Conservation (phyloP, 352 stramenopile species). For the Aphanomyces stellatus region DNA sequence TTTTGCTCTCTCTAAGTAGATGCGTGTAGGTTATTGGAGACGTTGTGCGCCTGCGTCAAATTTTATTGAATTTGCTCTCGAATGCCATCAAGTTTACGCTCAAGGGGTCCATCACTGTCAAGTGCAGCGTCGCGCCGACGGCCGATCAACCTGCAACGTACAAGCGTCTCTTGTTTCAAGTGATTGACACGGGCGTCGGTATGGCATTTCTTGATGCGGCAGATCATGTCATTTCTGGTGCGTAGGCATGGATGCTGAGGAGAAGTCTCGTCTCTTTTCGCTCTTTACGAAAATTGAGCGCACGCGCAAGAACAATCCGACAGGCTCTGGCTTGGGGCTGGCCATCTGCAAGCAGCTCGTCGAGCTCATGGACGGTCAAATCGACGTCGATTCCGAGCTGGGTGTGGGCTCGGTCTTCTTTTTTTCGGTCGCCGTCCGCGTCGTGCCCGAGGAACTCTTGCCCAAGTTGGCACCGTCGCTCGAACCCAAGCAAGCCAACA, state of each 20-base stretch:
- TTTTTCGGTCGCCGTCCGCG: conserved; percentile 65
- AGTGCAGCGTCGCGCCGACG: conserved; percentile 56
- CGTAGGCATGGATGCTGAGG: conserved; percentile 53
- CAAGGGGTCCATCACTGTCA: conserved; percentile 70
- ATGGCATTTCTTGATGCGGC: background rate
- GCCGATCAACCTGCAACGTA: conserved; percentile 44
- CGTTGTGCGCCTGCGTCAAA: conserved; percentile 65
- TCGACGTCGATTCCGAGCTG: conserved; percentile 75
- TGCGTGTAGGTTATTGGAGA: conserved; percentile 44
- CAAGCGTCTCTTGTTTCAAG: conserved; percentile 74
- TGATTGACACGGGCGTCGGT: conserved; percentile 75
- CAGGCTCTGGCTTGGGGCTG: conserved; percentile 74
- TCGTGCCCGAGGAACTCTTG: conserved; percentile 48
- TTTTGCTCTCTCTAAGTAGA: background rate
- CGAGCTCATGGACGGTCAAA: conserved; percentile 81
- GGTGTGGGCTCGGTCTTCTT: conserved; percentile 78
- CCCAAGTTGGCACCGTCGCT: conserved; percentile 4
- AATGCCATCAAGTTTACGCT: conserved; percentile 86
- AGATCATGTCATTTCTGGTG: background rate
- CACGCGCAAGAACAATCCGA: conserved; percentile 78
- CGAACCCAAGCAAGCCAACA: conserved; percentile 25
- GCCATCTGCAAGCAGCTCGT: conserved; percentile 84
- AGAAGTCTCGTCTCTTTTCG: conserved; percentile 72
- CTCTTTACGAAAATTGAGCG: conserved; percentile 77
- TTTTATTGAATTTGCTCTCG: conserved; percentile 75